These are phyloP conservation scores for Gliomastix tumulicola DNA, from an alignment of 2,329 filamentous ascomycete genomes.

Conservation along the genomic window DNA sequence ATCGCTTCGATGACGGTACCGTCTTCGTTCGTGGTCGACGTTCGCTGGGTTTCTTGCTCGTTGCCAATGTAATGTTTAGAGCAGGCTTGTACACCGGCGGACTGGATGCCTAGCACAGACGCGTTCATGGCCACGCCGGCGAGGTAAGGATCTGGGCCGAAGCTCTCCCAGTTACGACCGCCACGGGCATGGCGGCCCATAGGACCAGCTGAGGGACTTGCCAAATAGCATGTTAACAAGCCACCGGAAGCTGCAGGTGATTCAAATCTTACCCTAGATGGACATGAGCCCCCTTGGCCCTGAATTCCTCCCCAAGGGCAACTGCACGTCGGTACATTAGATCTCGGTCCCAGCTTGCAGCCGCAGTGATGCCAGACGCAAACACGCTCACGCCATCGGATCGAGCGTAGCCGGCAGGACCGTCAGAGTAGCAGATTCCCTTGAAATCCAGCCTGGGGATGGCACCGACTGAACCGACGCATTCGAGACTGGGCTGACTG, in stretches of 20 bases:
- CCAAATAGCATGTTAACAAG: neutral
- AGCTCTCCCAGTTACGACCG: slow-evolving; percentile 55
- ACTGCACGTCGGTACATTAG: slow-evolving; percentile 59
- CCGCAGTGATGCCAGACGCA: slow-evolving; percentile 55
- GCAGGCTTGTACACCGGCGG: slow-evolving; percentile 58
- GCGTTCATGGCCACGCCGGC: slow-evolving; percentile 46
- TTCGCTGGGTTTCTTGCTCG: slow-evolving; percentile 31
- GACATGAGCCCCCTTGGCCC: slow-evolving; percentile 65
- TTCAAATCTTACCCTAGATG: slow-evolving; percentile 41
- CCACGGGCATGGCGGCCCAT: slow-evolving; percentile 58
- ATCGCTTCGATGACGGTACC: slow-evolving; percentile 31
- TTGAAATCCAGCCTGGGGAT: slow-evolving; percentile 32
- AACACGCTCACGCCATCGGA: slow-evolving; percentile 36
- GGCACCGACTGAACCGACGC: slow-evolving; percentile 24
- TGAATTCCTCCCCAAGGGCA: slow-evolving; percentile 62
- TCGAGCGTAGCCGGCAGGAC: slow-evolving; percentile 18
- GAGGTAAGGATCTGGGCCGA: slow-evolving; percentile 60
- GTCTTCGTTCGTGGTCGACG: slow-evolving; percentile 45
- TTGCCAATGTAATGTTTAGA: slow-evolving; percentile 37
- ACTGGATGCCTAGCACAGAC: slow-evolving; percentile 64
- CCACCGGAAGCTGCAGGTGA: neutral
- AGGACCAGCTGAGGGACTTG: slow-evolving; percentile 44
- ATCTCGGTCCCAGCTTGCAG: slow-evolving; percentile 57
- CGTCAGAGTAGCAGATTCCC: slow-evolving; percentile 30
- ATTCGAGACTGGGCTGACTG: slow-evolving; percentile 16